These are phyloP conservation scores for Aspergillus texensis DNA, from an alignment of 2,329 filamentous ascomycete genomes.

Conservation along the genomic window DNA sequence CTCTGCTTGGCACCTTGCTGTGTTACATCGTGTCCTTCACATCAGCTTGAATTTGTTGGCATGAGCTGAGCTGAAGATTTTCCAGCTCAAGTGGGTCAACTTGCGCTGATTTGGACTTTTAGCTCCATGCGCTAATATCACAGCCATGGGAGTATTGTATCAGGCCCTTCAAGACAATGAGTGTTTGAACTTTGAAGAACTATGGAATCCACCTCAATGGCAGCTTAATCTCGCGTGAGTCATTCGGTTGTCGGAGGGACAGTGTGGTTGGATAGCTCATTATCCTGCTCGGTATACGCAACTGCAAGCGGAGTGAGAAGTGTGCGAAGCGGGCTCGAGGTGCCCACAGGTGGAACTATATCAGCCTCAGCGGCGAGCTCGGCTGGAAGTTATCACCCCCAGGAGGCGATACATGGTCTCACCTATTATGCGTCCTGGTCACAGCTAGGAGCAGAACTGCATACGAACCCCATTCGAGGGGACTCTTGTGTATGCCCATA, in stretches of 20 bases:
- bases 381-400: not conserved
- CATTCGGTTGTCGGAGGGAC: too few species aligned
- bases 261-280: too few species aligned
- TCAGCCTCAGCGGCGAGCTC: not conserved
- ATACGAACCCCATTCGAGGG: not conserved
- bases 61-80: not conserved
- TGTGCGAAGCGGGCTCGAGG: not conserved
- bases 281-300: too few species aligned
- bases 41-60: not conserved
- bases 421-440: too few species aligned
- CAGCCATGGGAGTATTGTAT: not conserved
- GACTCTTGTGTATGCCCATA: not conserved
- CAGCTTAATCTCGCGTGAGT: not conserved
- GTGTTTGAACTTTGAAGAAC: not conserved
- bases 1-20: not conserved
- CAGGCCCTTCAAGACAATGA: not conserved
- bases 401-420: not conserved
- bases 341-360: not conserved
- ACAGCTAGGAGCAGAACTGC: not conserved
- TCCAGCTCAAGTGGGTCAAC: not conserved
- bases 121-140: not conserved
- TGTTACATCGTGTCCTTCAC: not conserved
- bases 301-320: not conserved
- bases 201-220: not conserved
- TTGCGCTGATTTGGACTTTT: not conserved